phyloP scores from a whole-genome alignment of 116 monocot genomes.

The Zostera marina region DNA sequence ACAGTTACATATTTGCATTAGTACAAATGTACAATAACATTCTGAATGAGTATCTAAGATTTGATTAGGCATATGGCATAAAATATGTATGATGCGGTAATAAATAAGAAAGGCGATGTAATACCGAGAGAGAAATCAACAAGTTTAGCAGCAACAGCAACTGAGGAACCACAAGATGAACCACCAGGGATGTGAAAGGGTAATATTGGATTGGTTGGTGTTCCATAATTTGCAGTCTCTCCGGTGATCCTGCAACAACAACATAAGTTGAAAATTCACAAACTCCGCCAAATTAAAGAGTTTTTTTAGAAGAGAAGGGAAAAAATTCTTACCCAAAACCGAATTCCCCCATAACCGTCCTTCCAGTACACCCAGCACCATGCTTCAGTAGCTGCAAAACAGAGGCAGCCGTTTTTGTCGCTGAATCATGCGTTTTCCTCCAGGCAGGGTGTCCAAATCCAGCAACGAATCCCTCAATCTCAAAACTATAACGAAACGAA shows the following conservation, averaged over 20 bases:
- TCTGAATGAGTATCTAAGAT: too few species aligned
- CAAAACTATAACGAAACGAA: constrained; percentile 43
- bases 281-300: background rate
- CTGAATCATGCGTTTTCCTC: constrained; percentile 61
- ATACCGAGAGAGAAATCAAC: constrained; percentile 88
- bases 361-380: constrained; percentile 66
- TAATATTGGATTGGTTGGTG: constrained; percentile 49
- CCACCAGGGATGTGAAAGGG: constrained; percentile 57
- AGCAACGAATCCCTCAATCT: constrained; percentile 56
- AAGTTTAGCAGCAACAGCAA: constrained; percentile 78
- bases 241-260: constrained; percentile 59
- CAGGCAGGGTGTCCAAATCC: constrained; percentile 93
- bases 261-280: constrained; percentile 1
- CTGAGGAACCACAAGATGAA: constrained; percentile 83
- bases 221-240: constrained; percentile 78
- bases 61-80: too few species aligned
- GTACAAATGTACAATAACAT: too few species aligned
- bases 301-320: background rate
- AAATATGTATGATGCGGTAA: too few species aligned
- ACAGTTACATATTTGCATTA: background rate
- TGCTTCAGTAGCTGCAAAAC: constrained; percentile 45
- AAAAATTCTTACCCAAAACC: constrained; percentile 47
- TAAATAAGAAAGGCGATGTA: background rate
- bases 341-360: constrained; percentile 90
- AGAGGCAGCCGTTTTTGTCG: constrained; percentile 31